Base-by-base conservation (phyloP, 2,329 filamentous ascomycete species). In the Penicillium sp. region DNA sequence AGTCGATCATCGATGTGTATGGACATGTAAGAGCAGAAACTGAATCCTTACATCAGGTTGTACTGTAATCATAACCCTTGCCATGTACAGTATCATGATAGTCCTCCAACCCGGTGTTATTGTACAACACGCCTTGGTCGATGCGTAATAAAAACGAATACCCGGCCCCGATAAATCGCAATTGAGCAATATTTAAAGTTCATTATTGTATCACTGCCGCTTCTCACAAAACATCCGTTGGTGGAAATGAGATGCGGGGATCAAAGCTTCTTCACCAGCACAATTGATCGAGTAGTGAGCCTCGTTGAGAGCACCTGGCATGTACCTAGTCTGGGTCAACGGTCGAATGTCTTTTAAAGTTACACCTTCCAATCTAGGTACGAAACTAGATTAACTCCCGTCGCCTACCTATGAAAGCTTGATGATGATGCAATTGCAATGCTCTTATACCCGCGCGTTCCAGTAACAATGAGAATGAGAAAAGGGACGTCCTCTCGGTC, bases 191-290 rank as follows among this genome's bases (percentile, higher is more conserved):
- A 17, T 26, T 47, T 47, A 47, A 26, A 47, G 19, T 47, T 47
- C 44, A 13, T 24, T 47, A 13, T 24, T 47, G 33, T 35, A 13
- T 13, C 33, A 35, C 33, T 35, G 33, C 33, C 13, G 10, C 33
- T 12, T 35, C 12, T 13, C 33, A 12, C 3, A 35, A 35, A 35
- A 15, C 10, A 35, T 17, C 22, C 15, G 17, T 50, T 19, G 26
- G 28, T 50, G 47, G 26, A 50, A 33, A 50, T 50, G 47, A 50
- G 28, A 50, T 50, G 17, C 26, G 47, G 47, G 22, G 47, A 50
- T 12, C 22, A 50, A 33, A 7, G 24, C 22, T 26, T 28, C 15
- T 28, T 28, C 4, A 10, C n/a, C 19, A n/a, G n/a, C n/a, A 7
- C 19, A 4, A 17, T 33, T 17, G 1, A 33, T 50, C 28, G 28